A percentile compares a stretch with the other conserved stretches of the same genome.
Evolutionary conservation across 1,284 basidiomycete genomes (phyloP).

Genomic region (Athelia psychrophila): DNA sequence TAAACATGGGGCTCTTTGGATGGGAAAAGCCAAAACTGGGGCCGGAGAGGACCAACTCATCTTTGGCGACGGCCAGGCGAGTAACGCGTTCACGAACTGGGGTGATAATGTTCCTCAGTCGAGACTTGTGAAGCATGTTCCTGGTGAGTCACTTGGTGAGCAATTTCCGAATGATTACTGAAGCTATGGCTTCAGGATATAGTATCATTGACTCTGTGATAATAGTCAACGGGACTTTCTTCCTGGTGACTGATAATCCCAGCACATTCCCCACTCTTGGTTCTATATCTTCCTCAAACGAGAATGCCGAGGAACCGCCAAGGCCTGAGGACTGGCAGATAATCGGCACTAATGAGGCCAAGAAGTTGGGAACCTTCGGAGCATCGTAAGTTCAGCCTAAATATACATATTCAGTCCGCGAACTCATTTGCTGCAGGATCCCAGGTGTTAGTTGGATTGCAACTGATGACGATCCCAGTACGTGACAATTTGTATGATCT

Average conservation of each 20-base stretch:
- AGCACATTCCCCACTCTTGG: conserved; percentile 46
- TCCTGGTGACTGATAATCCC: conserved; percentile 60
- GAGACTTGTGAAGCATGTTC: conserved; percentile 50
- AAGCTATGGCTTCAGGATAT: conserved; percentile 50
- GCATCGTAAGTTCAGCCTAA: conserved; percentile 42
- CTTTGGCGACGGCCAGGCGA: conserved; percentile 42
- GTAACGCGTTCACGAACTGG: conserved; percentile 54
- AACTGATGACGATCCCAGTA: conserved; percentile 44
- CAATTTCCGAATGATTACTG: conserved; percentile 3
- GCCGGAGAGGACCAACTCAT: conserved; percentile 23
- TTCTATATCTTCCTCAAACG: conserved; percentile 45
- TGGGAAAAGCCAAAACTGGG: conserved; percentile 24
- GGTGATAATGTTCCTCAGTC: conserved; percentile 48
- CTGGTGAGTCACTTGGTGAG: conserved; percentile 40
- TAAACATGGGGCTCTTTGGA: conserved; percentile 37
- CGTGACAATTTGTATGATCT: conserved; percentile 16
- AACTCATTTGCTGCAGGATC: conserved; percentile 33
- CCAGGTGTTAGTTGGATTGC: conserved; percentile 57
- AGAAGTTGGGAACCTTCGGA: conserved; percentile 50
- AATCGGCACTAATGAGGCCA: conserved; percentile 53
- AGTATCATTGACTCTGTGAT: conserved; percentile 79
- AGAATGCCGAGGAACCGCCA: conserved; percentile 37
- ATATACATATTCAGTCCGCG: conserved; percentile 8
- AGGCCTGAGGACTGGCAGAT: conserved; percentile 64
- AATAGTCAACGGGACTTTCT: conserved; percentile 64